Evolutionary conservation across 208 protist genomes (phyloP).

Genomic region (Dictyostelium gargantuum): DNA sequence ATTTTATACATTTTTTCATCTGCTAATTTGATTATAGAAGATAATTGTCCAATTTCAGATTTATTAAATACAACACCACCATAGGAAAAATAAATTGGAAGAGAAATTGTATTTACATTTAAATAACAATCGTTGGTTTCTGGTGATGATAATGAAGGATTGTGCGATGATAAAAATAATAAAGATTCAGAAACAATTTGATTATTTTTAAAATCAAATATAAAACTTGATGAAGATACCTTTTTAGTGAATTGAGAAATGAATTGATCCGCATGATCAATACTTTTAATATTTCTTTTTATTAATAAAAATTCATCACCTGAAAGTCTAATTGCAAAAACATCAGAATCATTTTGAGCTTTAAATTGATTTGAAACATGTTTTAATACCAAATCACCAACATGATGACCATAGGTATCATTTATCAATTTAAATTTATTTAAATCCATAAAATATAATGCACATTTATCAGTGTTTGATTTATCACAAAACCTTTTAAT

Average conservation of each 20-base stretch:
- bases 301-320: constrained; percentile 55
- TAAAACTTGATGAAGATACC: not conserved
- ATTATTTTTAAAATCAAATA: not conserved
- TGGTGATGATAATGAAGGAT: too few relatives aligned
- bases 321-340: constrained; percentile 36
- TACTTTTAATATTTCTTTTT: not conserved
- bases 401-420: constrained; percentile 39
- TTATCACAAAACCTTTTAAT: constrained; percentile 49
- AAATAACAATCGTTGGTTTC: not conserved
- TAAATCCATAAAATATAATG: constrained; percentile 18
- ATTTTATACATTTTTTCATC: constrained; percentile 47
- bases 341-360: not conserved
- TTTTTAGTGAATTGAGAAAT: not conserved
- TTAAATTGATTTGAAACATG: constrained; percentile 11
- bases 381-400: constrained; percentile 25
- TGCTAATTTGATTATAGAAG: not conserved
- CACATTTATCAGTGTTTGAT: not conserved
- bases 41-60: not conserved
- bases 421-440: constrained; percentile 61
- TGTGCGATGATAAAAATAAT: too few relatives aligned
- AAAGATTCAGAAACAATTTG: not conserved
- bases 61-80: constrained; percentile 53
- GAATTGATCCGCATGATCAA: constrained; percentile 1
- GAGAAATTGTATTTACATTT: not conserved
- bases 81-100: not conserved